Evolutionary conservation across 495 filamentous ascomycete species (phyloP), one percentile per base, ranked within the genome.

Genomic region (Lasiosphaeria ovina): DNA sequence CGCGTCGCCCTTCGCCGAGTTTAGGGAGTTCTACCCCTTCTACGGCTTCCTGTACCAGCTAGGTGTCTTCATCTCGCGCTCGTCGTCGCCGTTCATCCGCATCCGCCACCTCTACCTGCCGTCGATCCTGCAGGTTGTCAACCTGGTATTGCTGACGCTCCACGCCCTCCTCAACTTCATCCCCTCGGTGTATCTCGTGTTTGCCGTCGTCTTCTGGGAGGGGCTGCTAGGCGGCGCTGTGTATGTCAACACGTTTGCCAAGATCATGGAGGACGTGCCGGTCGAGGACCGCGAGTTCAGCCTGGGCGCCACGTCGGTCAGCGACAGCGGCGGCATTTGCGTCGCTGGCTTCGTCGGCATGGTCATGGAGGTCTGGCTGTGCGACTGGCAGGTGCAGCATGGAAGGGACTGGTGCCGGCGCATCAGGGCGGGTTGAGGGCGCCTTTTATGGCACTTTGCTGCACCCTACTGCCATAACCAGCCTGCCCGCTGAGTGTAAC

Each of bases 241-340:
- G 0, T 98, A 98, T 66, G 92, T 98, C 49, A 97, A 93, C 60
- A 96, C 93, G 0, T 98, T 97, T 74, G 91, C 93, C 1, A 89
- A 93, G 72, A 94, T 98, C 61, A 86, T 87, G 66, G 90, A 97
- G 56, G 83, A 85, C 8, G 88, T 96, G 0, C 82, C 84, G 0
- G 72, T 79, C 6, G 81, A 84, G 40, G 93, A 97, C 48, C 79
- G 94, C 16, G 94, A 98, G 75, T 97, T 97, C 68, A 92, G 89
- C 51, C 76, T 98, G 3, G 86, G 89, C 3, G 94, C 93, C 0
- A 92, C 90, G 16, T 96, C 89, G 49, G 94, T 97, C 45, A 95
- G 91, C 71, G 94, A 98, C 71, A 91, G 88, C 35, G 93, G 77
- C 0, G 94, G 94, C 0, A 95, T 98, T 47, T 96, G 89, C 70